Conservation (phyloP, 2,329 filamentous ascomycete species). For the Fusarium secorum region DNA sequence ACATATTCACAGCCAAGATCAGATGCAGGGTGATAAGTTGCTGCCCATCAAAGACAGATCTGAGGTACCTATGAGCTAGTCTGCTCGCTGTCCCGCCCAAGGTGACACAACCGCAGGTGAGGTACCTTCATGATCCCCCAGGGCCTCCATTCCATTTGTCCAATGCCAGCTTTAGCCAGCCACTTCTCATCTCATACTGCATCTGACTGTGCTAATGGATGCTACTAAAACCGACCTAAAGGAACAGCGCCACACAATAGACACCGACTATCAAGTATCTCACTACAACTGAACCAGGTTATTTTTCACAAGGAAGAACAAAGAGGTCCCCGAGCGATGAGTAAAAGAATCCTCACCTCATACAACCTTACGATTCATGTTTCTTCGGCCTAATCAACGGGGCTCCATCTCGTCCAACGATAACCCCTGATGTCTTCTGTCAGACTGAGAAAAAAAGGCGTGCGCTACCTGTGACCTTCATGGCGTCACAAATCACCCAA, state of each 20-base stretch:
- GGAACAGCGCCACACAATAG: not conserved
- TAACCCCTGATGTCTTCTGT: constrained; percentile 18
- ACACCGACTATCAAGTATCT: not conserved
- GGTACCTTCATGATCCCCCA: constrained; percentile 8
- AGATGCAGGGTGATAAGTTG: constrained; percentile 30
- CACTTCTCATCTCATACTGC: constrained; percentile 22
- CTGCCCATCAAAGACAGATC: constrained; percentile 9
- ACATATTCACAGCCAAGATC: constrained; percentile 1
- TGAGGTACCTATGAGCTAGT: constrained; percentile 7
- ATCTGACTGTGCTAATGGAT: constrained; percentile 18
- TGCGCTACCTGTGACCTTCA: constrained; percentile 38
- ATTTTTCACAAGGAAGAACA: not conserved
- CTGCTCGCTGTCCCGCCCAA: constrained; percentile 13
- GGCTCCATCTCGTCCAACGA: constrained; percentile 16
- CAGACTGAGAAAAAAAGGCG: constrained; percentile 12
- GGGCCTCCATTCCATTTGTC: constrained; percentile 12
- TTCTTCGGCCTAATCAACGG: not conserved
- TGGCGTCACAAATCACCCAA: constrained; percentile 42
- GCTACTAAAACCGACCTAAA: not conserved
- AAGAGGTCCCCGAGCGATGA: constrained; percentile 8
- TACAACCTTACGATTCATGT: not conserved
- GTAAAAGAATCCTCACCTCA: constrained; percentile 4
- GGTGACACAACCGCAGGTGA: constrained; percentile 32
- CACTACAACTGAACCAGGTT: not conserved
- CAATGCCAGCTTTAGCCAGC: constrained; percentile 12